Percentiles rank a stretch among this genome's conserved stretches.
These are phyloP conservation scores for Yamadazyma diddensiae DNA, from an alignment of 1,139 yeast species.

Conservation along the genomic window DNA sequence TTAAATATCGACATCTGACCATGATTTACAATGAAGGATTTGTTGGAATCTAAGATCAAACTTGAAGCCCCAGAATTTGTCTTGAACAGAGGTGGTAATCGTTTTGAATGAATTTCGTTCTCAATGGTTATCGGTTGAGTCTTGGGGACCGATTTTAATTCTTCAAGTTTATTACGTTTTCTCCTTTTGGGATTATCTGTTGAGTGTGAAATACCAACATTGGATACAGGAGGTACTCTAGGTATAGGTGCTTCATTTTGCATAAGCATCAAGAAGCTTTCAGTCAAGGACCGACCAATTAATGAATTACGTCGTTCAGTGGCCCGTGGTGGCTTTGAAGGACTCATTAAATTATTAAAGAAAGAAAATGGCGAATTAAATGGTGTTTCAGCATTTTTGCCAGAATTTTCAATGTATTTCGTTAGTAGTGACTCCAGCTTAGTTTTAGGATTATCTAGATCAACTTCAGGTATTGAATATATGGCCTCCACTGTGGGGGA, in stretches of 20 bases:
- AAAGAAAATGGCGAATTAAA: constrained; percentile 12
- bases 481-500: constrained; percentile 32
- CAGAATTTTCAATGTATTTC: constrained; percentile 16
- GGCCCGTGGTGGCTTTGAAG: constrained; percentile 4
- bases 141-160: constrained; percentile 18
- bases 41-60: constrained; percentile 47
- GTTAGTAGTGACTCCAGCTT: constrained; percentile 17
- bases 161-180: constrained; percentile 17
- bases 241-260: constrained; percentile 9
- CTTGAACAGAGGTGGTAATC: constrained; percentile 31
- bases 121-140: constrained; percentile 19
- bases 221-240: constrained; percentile 1
- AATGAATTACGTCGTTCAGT: constrained; percentile 4
- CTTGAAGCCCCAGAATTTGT: constrained; percentile 32
- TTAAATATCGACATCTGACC: constrained; percentile 40
- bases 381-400: constrained; percentile 2
- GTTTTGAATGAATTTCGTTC: constrained; percentile 23
- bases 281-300: constrained; percentile 12
- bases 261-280: constrained; percentile 13
- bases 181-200: constrained; percentile 4
- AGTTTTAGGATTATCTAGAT: neutral
- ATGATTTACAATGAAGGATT: constrained; percentile 40
- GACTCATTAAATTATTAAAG: constrained; percentile 12
- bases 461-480: constrained; percentile 14
- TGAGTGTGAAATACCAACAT: neutral